phyloP scores from a whole-genome alignment of 2,329 filamentous ascomycete species.

The Cladosporium cucumerinum region DNA sequence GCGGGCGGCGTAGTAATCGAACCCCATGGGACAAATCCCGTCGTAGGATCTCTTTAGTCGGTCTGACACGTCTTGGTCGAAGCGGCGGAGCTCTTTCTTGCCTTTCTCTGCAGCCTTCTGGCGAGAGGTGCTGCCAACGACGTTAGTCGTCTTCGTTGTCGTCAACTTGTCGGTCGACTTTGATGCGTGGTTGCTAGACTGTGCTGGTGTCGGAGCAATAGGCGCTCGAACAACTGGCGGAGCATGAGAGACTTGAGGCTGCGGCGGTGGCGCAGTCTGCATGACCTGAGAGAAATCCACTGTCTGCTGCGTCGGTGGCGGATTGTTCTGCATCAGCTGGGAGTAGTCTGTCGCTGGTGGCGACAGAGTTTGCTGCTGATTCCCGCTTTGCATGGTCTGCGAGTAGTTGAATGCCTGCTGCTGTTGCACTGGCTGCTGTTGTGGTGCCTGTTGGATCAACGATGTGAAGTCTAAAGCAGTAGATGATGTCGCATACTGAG shows the following conservation, averaged over 20 bases:
- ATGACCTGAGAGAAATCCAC: background rate
- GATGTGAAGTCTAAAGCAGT: background rate
- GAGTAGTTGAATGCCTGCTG: background rate
- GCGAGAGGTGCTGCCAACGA: background rate
- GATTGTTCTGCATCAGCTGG: background rate
- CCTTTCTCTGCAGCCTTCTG: background rate
- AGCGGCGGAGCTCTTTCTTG: background rate
- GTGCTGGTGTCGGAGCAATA: background rate
- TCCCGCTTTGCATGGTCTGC: background rate
- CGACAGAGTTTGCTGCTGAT: background rate
- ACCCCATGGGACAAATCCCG: slow-evolving; percentile 11
- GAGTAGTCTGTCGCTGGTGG: background rate
- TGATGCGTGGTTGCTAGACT: background rate
- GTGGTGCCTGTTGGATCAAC: background rate
- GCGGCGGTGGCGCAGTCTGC: background rate
- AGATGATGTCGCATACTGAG: background rate
- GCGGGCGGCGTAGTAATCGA: background rate
- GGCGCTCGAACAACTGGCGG: background rate
- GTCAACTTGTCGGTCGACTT: background rate
- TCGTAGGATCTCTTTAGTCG: background rate
- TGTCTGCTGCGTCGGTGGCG: background rate
- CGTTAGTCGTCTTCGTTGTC: background rate
- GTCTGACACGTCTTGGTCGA: background rate
- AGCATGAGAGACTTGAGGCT: background rate
- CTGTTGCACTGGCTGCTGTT: background rate